Evolutionary conservation across 2,329 filamentous ascomycete genomes (phyloP).

Genomic region (Curvularia sp.): DNA sequence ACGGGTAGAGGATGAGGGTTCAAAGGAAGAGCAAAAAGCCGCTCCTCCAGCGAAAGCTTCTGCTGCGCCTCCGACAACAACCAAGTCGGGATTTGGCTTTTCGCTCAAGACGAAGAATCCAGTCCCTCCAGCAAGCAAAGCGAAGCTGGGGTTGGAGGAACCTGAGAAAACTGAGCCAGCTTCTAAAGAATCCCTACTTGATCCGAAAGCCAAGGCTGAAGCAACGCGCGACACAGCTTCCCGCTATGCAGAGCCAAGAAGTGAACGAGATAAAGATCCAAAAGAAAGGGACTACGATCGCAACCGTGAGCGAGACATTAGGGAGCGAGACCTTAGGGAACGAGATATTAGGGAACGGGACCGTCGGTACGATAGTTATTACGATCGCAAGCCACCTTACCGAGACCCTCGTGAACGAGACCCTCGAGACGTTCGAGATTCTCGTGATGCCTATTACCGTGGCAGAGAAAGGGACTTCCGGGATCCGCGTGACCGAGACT

Average conservation of each 20-base stretch:
- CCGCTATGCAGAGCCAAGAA: constrained; percentile 33
- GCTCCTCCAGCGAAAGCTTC: constrained; percentile 61
- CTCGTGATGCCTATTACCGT: constrained; percentile 27
- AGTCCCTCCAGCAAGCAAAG: constrained; percentile 61
- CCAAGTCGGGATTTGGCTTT: constrained; percentile 75
- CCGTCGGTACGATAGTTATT: constrained; percentile 37
- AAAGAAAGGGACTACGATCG: constrained; percentile 34
- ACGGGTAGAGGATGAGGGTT: constrained; percentile 68
- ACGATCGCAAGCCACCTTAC: constrained; percentile 39
- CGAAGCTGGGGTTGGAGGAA: constrained; percentile 58
- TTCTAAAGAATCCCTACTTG: constrained; percentile 51
- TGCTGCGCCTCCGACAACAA: constrained; percentile 62
- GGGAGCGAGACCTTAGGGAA: constrained; percentile 52
- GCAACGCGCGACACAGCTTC: constrained; percentile 39
- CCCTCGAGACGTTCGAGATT: constrained; percentile 26
- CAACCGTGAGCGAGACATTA: constrained; percentile 51
- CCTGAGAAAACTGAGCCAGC: constrained; percentile 44
- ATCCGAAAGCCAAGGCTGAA: constrained; percentile 50
- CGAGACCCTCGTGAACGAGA: constrained; percentile 41
- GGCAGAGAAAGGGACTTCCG: constrained; percentile 27
- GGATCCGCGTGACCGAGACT: constrained; percentile 35
- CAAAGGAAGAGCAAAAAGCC: constrained; percentile 60
- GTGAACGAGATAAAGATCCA: constrained; percentile 35
- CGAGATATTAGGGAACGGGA: constrained; percentile 56
- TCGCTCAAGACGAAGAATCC: constrained; percentile 80